A percentile compares a stretch with the other conserved stretches of the same genome.
These are phyloP conservation scores for Isatis lusitanica DNA, from an alignment of 441 rosid genomes.

Conservation along the genomic window DNA sequence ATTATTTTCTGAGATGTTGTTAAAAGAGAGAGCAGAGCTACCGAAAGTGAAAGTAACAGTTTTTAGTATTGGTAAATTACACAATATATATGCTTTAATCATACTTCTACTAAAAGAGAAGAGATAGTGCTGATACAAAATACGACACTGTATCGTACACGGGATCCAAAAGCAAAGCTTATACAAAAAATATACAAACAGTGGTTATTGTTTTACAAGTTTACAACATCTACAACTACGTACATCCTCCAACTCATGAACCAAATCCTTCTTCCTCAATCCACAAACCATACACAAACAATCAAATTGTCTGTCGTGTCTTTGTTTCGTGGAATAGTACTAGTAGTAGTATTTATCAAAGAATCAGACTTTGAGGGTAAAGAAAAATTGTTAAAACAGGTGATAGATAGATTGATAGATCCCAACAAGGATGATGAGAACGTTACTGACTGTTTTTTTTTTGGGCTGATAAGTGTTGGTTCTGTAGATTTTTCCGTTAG, in stretches of 20 bases:
- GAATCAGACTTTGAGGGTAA: constrained; percentile 29
- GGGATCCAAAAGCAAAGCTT: constrained; percentile 9
- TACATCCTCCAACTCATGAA: constrained; percentile 11
- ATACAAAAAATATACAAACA: constrained; percentile 24
- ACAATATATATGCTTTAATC: no score
- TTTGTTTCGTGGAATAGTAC: constrained; percentile 14
- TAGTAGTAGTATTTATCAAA: constrained; percentile 23
- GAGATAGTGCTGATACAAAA: not conserved
- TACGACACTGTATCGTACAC: not conserved
- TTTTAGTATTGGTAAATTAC: no score
- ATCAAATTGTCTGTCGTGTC: constrained; percentile 16
- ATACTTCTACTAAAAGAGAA: no score
- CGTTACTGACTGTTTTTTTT: constrained; percentile 16
- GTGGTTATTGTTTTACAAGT: constrained; percentile 31
- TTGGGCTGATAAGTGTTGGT: not conserved
- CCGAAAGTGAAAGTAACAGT: no score
- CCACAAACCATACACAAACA: constrained; percentile 25
- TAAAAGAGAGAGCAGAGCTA: no score
- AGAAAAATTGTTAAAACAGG: constrained; percentile 24
- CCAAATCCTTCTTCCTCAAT: constrained; percentile 25
- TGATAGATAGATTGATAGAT: constrained; percentile 14
- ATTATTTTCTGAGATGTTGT: no score
- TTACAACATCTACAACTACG: constrained; percentile 31
- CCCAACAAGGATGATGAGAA: constrained; percentile 22
- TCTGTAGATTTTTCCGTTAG: constrained; percentile 18